Base-by-base conservation (phyloP, 495 filamentous ascomycete genomes). In the Penicillium cinerascens region DNA sequence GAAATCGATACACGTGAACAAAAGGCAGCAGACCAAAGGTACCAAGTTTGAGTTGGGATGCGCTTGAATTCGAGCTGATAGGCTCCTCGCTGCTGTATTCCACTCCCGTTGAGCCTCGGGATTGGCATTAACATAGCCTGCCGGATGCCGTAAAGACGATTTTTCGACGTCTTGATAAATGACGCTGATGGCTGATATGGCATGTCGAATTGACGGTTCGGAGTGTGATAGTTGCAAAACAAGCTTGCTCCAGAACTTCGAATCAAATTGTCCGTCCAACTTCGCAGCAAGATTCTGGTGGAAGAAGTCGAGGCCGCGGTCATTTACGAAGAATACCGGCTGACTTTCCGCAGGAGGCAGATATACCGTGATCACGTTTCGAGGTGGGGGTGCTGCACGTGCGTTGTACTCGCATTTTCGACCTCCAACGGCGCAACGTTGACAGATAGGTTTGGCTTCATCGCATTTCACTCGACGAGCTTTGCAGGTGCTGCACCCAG, bases 151-250 rank as follows among this genome's bases (percentile, higher is more conserved):
- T 27, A 44, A 29, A 45, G 43, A 45, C 25, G 43, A 45, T n/a
- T n/a, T n/a, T 18, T 45, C 43, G 10, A 45, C 43, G 23, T 45
- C 43, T 45, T 20, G 23, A 45, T 45, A 45, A 45, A 45, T 33
- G 26, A 45, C 6, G 43, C 26, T 45, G 25, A 45, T 20, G 16
- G 43, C 43, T 33, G 43, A 45, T 45, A 45, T n/a, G 26, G 26
- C 26, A 45, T 45, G 43, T 35, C 43, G 23, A 45, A 45, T 45
- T 45, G 43, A 45, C 16, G 26, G 43, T 45, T 45, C 43, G 16
- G 43, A 45, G 43, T 45, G 43, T 45, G 43, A 45, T 45, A 45
- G 25, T 45, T 45, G 43, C 15, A 45, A 18, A 18, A 45, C 43
- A 33, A 45, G 43, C 25, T 45, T 35, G 43, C 43, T 45, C 43